phyloP scores from a whole-genome alignment of 768 basidiomycete species.

The Collybia sordida region DNA sequence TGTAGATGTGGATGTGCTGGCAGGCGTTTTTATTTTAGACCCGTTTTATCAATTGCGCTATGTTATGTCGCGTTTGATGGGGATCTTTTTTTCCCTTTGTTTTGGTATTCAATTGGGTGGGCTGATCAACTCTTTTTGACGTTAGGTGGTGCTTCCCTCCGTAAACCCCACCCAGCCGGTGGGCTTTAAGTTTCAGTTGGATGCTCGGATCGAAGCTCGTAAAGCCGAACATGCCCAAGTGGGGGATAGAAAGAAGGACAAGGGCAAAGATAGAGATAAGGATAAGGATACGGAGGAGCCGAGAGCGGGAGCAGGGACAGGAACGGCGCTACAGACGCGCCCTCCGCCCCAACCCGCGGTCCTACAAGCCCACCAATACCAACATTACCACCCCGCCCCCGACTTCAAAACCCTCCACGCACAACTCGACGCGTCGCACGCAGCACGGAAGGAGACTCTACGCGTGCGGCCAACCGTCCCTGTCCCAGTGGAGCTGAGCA shows the following conservation, averaged over 20 bases:
- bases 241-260: conserved; percentile 1
- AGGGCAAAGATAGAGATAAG: no score
- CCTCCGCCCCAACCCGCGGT: no score
- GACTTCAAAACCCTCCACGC: conserved; percentile 58
- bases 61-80: no score
- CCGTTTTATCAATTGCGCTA: no score
- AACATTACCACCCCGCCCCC: conserved; percentile 30
- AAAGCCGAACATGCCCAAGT: conserved; percentile 35
- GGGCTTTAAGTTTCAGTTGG: conserved; percentile 54
- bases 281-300: no score
- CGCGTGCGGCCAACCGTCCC: conserved; percentile 47
- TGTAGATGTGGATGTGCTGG: background rate
- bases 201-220: conserved; percentile 48
- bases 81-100: conserved; percentile 3
- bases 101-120: background rate
- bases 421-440: conserved; percentile 40
- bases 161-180: conserved; percentile 42
- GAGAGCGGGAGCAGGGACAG: no score
- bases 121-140: background rate
- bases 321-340: no score
- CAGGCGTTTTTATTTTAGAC: conserved; percentile 7
- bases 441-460: conserved; percentile 46
- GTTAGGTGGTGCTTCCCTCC: conserved; percentile 15
- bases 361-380: conserved; percentile 8
- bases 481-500: conserved; percentile 45